Evolutionary conservation across 2,329 filamentous ascomycete species (phyloP).

Genomic region (Penicillium psychrosexuale): DNA sequence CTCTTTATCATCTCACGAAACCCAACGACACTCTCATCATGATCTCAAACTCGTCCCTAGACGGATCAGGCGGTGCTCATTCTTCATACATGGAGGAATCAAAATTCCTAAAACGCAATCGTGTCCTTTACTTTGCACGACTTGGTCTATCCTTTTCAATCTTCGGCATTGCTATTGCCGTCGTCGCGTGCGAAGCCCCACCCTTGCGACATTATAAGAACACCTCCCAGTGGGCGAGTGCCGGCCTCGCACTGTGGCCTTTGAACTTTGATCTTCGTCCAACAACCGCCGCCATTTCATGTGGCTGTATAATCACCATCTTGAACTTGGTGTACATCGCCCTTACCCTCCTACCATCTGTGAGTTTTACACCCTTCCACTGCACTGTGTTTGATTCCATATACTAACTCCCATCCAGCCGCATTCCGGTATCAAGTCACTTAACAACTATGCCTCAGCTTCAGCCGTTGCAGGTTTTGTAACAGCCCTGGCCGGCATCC

Average conservation of each 20-base stretch:
- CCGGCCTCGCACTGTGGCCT: constrained; percentile 43
- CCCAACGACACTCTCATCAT: constrained; percentile 19
- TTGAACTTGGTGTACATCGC: constrained; percentile 34
- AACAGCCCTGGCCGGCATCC: constrained; percentile 32
- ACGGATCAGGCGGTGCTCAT: constrained; percentile 30
- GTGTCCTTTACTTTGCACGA: constrained; percentile 33
- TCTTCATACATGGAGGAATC: constrained; percentile 40
- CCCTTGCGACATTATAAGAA: constrained; percentile 39
- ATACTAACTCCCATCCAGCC: constrained; percentile 26
- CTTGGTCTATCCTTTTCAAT: constrained; percentile 35
- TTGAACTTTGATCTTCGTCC: constrained; percentile 42
- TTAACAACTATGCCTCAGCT: constrained; percentile 34
- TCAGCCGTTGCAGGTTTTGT: constrained; percentile 38
- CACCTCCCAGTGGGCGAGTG: constrained; percentile 34
- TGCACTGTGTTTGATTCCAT: not conserved
- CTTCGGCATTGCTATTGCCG: constrained; percentile 28
- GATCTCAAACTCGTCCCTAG: constrained; percentile 27
- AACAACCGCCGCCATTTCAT: constrained; percentile 36
- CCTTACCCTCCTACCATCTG: constrained; percentile 36
- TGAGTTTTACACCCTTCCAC: constrained; percentile 19
- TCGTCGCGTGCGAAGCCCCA: constrained; percentile 39
- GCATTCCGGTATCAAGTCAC: constrained; percentile 32
- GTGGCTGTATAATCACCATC: constrained; percentile 36
- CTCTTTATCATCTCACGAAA: not conserved
- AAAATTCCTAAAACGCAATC: constrained; percentile 34